Base-by-base conservation (phyloP, 371 early-diverging fungal species). In the Actinomucor elegans region DNA sequence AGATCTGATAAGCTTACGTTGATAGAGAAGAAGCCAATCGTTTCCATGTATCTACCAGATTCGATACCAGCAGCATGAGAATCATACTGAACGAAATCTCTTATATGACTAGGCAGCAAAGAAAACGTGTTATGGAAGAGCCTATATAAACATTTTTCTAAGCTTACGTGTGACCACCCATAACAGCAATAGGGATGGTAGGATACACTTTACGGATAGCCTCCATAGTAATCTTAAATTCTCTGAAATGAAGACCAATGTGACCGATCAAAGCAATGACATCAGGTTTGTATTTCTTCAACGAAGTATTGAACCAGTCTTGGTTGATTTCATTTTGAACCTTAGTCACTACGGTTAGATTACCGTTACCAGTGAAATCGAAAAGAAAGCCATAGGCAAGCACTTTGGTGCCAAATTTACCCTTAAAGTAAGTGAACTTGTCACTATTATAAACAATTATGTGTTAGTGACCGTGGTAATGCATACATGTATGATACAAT, bases 11-110 rank as follows among this genome's bases (percentile, higher is more conserved):
- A 17, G 28, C 58, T 61, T 62, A 64, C 73, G 34, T 70, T 59
- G 11, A 76, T 57, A 15, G 85, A 85, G 60, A 81, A 64, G 61
- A 76, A 83, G 2, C 81, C 85, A 43, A 85, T 36, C 14, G 85
- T 79, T 36, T 85, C 83, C 61, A 85, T 55, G 67, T 77, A 83
- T 9, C 80, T 72, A 33, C 85, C 85, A 24, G 77, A 69, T 34
- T 78, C 71, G 28, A 85, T 63, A 31, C 79, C 85, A 52, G 68
- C 79, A 10, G 79, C 80, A 58, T 78, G 75, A 8, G 46, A 48
- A 59, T 81, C 85, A 37, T 73, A 81, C 36, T 57, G 44, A 21
- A 51, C 66, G 60, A 77, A 80, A 43, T 85, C 85, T 46, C 85
- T 78, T 17, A 77, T 61, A 57, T 85, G 85, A 8, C 58, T 64